These are phyloP conservation scores for Laguncularia racemosa DNA, from an alignment of 345 rosid genomes.

Conservation along the genomic window DNA sequence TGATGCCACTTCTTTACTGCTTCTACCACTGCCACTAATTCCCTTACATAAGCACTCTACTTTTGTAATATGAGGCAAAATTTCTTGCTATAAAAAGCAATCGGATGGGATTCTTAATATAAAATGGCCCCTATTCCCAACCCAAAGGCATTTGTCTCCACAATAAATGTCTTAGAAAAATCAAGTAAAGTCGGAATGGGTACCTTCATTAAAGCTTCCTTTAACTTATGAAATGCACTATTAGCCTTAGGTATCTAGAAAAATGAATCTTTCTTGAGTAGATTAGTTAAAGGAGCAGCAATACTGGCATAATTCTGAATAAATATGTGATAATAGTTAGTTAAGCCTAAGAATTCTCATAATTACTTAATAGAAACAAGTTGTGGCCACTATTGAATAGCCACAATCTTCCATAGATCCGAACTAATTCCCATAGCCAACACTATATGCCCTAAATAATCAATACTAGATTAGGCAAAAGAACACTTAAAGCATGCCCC, in stretches of 20 bases:
- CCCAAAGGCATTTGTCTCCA: background rate
- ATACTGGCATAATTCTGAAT: background rate
- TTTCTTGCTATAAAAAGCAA: background rate
- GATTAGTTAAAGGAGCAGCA: background rate
- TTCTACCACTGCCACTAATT: background rate
- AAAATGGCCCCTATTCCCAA: background rate
- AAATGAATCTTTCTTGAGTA: background rate
- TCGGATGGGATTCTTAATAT: background rate
- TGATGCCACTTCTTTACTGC: background rate
- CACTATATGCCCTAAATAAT: background rate
- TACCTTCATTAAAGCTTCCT: background rate
- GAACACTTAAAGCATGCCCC: background rate
- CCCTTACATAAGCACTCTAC: background rate
- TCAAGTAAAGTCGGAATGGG: background rate
- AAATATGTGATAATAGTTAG: background rate
- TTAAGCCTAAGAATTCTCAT: background rate
- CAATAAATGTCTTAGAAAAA: background rate
- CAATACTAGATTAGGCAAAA: background rate
- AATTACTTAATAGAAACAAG: background rate
- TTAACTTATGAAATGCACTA: background rate
- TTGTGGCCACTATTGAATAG: background rate
- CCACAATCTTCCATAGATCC: background rate
- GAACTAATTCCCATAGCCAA: background rate
- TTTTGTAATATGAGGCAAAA: background rate
- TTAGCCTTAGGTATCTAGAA: accelerated